Conservation (phyloP, 306 rosid genomes). For the Carpinus viminea region DNA sequence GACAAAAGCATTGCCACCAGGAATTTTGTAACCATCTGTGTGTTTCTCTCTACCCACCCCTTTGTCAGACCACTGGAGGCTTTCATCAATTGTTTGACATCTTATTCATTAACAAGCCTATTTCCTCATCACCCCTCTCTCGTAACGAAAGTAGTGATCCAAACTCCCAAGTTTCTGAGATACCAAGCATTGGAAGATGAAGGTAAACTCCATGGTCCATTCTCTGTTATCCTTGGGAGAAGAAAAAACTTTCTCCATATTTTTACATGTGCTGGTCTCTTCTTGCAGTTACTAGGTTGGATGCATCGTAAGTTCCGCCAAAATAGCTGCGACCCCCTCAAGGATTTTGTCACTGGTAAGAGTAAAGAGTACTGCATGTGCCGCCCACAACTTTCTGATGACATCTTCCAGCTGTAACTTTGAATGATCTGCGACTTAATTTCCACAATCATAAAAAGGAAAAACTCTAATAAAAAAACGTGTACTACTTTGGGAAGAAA, state of each 20-base stretch:
- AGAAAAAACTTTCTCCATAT: slow-evolving; percentile 1
- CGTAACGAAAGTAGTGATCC: slow-evolving; percentile 35
- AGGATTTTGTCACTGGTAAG: slow-evolving; percentile 78
- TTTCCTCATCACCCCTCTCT: slow-evolving; percentile 27
- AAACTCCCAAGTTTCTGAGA: slow-evolving; percentile 36
- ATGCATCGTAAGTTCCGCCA: slow-evolving; percentile 96
- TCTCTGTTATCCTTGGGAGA: slow-evolving; percentile 12
- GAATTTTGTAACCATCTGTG: slow-evolving; percentile 64
- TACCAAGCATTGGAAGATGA: slow-evolving; percentile 47
- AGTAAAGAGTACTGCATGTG: neutral
- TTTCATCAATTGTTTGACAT: slow-evolving; percentile 36
- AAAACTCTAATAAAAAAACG: neutral
- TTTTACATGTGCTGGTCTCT: slow-evolving; percentile 10
- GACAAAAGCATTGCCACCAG: slow-evolving; percentile 38
- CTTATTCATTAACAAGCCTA: slow-evolving; percentile 42
- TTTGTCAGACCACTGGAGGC: slow-evolving; percentile 28
- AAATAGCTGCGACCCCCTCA: slow-evolving; percentile 67
- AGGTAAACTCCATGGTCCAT: slow-evolving; percentile 44
- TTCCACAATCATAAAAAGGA: neutral
- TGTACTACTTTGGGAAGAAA: neutral
- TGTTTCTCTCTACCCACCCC: slow-evolving; percentile 52
- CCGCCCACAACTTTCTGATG: slow-evolving; percentile 9
- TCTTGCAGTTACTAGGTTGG: slow-evolving; percentile 84
- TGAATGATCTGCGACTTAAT: neutral
- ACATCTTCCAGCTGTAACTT: slow-evolving; percentile 5